These are phyloP conservation scores for Bipolaris sorokiniana DNA, from an alignment of 2,329 filamentous ascomycete genomes.

Conservation along the genomic window DNA sequence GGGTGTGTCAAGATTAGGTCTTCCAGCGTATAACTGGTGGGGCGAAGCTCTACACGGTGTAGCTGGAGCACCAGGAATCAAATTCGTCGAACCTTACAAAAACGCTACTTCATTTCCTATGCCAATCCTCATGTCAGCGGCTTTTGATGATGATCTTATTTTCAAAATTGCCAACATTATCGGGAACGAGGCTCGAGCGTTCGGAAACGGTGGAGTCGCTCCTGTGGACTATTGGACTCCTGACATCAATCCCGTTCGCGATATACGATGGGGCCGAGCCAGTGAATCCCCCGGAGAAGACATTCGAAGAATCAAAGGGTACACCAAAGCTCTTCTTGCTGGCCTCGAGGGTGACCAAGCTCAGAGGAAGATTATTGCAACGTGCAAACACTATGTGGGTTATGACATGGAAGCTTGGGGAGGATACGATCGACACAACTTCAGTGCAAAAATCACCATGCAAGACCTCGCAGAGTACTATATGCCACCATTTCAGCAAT, in stretches of 20 bases:
- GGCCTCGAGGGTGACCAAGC: slow-evolving; percentile 22
- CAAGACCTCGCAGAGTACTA: slow-evolving; percentile 74
- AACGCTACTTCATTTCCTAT: slow-evolving; percentile 70
- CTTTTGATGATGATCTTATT: slow-evolving; percentile 69
- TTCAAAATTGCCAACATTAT: slow-evolving; percentile 62
- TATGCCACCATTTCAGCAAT: slow-evolving; percentile 66
- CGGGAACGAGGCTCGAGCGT: slow-evolving; percentile 68
- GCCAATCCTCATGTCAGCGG: slow-evolving; percentile 66
- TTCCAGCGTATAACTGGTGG: slow-evolving; percentile 62
- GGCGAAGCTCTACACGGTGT: slow-evolving; percentile 68
- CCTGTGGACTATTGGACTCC: slow-evolving; percentile 67
- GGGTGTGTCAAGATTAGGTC: slow-evolving; percentile 62
- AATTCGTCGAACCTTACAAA: slow-evolving; percentile 62
- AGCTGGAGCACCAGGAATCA: slow-evolving; percentile 60
- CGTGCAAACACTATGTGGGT: slow-evolving; percentile 55
- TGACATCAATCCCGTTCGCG: slow-evolving; percentile 70
- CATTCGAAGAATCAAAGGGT: slow-evolving; percentile 57
- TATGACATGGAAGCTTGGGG: slow-evolving; percentile 41
- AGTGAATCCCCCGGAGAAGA: slow-evolving; percentile 65
- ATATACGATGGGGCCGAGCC: slow-evolving; percentile 68
- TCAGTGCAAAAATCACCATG: slow-evolving; percentile 62
- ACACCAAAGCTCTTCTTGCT: slow-evolving; percentile 44
- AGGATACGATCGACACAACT: slow-evolving; percentile 52
- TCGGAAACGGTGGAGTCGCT: slow-evolving; percentile 64
- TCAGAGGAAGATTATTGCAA: slow-evolving; percentile 50